These are phyloP conservation scores for Aspergillus transmontanensis DNA, from an alignment of 2,329 filamentous ascomycete species.

Conservation along the genomic window DNA sequence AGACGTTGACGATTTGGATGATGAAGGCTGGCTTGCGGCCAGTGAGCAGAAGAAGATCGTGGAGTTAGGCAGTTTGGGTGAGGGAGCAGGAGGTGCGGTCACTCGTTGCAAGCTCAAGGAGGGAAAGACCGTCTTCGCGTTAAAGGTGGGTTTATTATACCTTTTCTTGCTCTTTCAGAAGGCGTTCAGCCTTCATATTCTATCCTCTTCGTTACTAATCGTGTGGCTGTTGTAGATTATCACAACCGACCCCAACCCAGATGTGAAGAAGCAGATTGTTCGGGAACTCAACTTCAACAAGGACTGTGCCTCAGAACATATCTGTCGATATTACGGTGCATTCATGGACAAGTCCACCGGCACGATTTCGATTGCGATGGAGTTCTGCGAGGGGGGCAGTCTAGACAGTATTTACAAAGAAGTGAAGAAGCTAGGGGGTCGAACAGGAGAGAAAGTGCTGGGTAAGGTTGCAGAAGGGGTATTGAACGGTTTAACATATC, in stretches of 20 bases:
- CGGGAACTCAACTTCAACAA: slow-evolving; percentile 98
- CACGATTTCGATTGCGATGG: slow-evolving; percentile 98
- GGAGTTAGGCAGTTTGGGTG: slow-evolving; percentile 85
- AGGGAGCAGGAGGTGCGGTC: slow-evolving; percentile 93
- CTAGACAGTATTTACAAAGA: slow-evolving; percentile 97
- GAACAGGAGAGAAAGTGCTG: slow-evolving; percentile 94
- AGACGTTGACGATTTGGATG: slow-evolving; percentile 93
- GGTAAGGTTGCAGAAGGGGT: slow-evolving; percentile 97
- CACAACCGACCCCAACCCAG: slow-evolving; percentile 95
- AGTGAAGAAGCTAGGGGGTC: slow-evolving; percentile 90
- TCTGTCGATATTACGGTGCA: slow-evolving; percentile 95
- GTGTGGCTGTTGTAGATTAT: slow-evolving; percentile 68
- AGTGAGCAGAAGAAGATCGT: slow-evolving; percentile 85
- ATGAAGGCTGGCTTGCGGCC: slow-evolving; percentile 92
- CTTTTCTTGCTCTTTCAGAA: neutral
- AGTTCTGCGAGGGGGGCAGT: slow-evolving; percentile 96
- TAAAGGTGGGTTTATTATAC: slow-evolving; percentile 69
- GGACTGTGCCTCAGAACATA: slow-evolving; percentile 91
- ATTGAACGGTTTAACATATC: slow-evolving; percentile 87
- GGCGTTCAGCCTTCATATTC: neutral
- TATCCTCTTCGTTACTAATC: slow-evolving; percentile 12
- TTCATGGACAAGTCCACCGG: slow-evolving; percentile 95
- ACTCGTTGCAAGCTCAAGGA: slow-evolving; percentile 87
- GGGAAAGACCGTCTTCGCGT: slow-evolving; percentile 90
- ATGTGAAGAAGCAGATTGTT: slow-evolving; percentile 97